Evolutionary conservation across 805 yeast genomes (phyloP).

Genomic region (Myxozyma mucilagina): DNA sequence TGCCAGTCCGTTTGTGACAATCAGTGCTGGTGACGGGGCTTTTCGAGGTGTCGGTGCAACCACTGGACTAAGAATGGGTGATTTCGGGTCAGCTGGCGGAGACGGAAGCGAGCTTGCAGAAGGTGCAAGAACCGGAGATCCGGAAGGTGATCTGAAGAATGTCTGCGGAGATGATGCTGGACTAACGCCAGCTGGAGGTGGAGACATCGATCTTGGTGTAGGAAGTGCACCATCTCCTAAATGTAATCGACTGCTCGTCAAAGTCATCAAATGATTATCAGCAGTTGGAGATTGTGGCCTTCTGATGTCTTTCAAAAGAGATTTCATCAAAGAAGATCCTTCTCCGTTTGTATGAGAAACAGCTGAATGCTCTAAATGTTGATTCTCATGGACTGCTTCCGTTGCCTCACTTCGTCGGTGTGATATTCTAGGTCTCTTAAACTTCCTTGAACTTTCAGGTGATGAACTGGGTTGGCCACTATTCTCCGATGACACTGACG

Average conservation of each 20-base stretch:
- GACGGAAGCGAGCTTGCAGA: constrained; percentile 17
- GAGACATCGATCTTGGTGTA: constrained; percentile 25
- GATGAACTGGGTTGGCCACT: not conserved
- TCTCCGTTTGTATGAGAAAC: constrained; percentile 5
- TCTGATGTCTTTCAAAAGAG: constrained; percentile 25
- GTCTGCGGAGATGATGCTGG: constrained; percentile 2
- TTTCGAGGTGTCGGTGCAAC: not conserved
- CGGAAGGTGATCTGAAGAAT: constrained; percentile 22
- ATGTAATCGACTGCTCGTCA: not conserved
- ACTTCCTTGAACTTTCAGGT: constrained; percentile 8
- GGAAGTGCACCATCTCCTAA: constrained; percentile 12
- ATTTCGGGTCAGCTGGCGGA: constrained; percentile 19
- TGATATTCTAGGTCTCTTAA: constrained; percentile 25
- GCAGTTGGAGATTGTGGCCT: constrained; percentile 25
- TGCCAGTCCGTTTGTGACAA: not conserved
- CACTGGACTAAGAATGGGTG: constrained; percentile 8
- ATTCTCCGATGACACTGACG: constrained; percentile 4
- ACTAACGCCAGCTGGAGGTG: constrained; percentile 8
- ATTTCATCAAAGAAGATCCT: constrained; percentile 23
- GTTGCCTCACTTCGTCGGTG: constrained; percentile 13
- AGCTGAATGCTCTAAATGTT: no score
- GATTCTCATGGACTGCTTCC: not conserved
- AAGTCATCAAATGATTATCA: not conserved
- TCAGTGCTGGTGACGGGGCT: not conserved
- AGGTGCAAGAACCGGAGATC: constrained; percentile 21